These are phyloP conservation scores for Hylodesmum podocarpum DNA, from an alignment of 306 rosid species.

Conservation along the genomic window DNA sequence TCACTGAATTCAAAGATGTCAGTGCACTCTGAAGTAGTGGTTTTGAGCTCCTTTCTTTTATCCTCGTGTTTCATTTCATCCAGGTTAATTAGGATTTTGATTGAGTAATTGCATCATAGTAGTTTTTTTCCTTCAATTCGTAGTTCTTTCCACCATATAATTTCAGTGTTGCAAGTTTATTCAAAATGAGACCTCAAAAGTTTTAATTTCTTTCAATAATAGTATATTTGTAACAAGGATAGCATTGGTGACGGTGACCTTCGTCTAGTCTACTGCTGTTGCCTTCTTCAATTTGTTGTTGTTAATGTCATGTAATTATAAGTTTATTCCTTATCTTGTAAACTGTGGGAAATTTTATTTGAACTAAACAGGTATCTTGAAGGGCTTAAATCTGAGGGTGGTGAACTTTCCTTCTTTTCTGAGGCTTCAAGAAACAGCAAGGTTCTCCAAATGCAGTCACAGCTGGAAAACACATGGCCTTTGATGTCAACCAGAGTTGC, in stretches of 20 bases:
- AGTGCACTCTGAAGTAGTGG: neutral
- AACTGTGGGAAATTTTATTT: neutral
- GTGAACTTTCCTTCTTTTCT: constrained; percentile 34
- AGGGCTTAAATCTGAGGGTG: constrained; percentile 41
- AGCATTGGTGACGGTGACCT: neutral
- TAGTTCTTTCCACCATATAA: neutral
- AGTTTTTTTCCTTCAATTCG: neutral
- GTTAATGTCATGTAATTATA: neutral
- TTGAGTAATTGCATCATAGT: neutral
- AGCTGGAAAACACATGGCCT: constrained; percentile 42
- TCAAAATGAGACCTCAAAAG: neutral
- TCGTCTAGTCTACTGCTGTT: neutral
- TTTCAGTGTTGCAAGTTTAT: neutral
- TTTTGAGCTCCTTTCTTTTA: neutral
- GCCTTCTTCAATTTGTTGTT: neutral
- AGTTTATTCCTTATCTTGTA: neutral
- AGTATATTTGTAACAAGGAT: neutral
- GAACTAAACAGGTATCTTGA: constrained; percentile 41
- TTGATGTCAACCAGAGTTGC: constrained; percentile 36
- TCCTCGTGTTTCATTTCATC: neutral
- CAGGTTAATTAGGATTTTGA: neutral
- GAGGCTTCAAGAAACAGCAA: constrained; percentile 39
- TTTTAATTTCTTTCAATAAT: neutral
- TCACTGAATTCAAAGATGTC: neutral
- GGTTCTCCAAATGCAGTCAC: constrained; percentile 37